Percentiles rank a stretch among this genome's conserved stretches.
These are phyloP conservation scores for Blechomonas ayalai DNA, from an alignment of 208 protist genomes.

Conservation along the genomic window DNA sequence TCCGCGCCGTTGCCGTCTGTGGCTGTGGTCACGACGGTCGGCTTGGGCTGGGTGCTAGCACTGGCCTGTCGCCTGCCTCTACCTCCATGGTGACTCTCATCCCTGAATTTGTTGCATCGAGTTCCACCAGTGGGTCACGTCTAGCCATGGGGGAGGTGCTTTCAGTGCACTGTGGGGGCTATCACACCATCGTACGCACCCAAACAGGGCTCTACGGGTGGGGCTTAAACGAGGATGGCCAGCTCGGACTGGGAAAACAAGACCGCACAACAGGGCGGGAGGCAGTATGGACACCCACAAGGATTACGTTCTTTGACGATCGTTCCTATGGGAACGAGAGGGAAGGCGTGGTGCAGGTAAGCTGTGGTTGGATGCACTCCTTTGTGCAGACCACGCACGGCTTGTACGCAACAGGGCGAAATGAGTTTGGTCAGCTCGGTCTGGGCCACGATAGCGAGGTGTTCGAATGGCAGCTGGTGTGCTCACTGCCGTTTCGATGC, in stretches of 20 bases:
- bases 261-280: not conserved
- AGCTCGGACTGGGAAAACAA: slow-evolving; percentile 52
- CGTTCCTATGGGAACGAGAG: slow-evolving; percentile 2
- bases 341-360: slow-evolving; percentile 17
- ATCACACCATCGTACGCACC: slow-evolving; percentile 77
- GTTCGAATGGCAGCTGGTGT: slow-evolving; percentile 19
- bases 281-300: slow-evolving; percentile 14
- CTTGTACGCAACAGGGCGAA: slow-evolving; percentile 66
- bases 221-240: slow-evolving; percentile 72
- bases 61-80: not conserved
- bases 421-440: slow-evolving; percentile 79
- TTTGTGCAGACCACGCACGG: slow-evolving; percentile 42
- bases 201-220: slow-evolving; percentile 58
- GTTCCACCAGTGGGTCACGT: no score
- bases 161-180: slow-evolving; percentile 58
- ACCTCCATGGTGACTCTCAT: slow-evolving; percentile 1
- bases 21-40: slow-evolving; percentile 76
- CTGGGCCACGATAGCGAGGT: slow-evolving; percentile 26
- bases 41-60: slow-evolving; percentile 41
- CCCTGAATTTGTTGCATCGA: not conserved
- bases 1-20: slow-evolving; percentile 46
- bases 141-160: slow-evolving; percentile 10
- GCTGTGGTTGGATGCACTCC: slow-evolving; percentile 36
- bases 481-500: no score
- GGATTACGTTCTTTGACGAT: slow-evolving; percentile 34